Evolutionary conservation across 2,329 filamentous ascomycete species (phyloP).

Genomic region (Pseudogymnoascus sp.): DNA sequence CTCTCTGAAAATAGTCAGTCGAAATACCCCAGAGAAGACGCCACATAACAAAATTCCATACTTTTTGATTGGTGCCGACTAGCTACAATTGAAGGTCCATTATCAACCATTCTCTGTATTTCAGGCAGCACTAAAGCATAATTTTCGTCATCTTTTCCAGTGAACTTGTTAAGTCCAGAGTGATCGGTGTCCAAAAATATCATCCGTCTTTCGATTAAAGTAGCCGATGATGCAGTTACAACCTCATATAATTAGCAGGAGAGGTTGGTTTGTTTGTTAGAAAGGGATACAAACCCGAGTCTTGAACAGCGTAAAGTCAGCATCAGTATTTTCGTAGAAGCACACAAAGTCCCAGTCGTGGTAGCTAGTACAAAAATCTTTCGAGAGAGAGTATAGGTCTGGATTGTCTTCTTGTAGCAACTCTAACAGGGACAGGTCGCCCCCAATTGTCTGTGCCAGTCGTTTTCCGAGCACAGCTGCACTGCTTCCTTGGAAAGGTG

Average conservation of each 20-base stretch:
- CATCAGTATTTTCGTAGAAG: constrained; percentile 13
- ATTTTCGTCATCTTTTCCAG: constrained; percentile 16
- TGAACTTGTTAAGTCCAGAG: constrained; percentile 19
- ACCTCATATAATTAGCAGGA: constrained; percentile 8
- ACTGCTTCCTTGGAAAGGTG: constrained; percentile 16
- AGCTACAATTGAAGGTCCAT: constrained; percentile 10
- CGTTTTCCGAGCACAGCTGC: constrained; percentile 10
- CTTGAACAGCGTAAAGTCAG: constrained; percentile 3
- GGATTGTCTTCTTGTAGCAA: constrained; percentile 13
- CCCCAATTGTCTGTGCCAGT: background rate
- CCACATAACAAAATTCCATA: background rate
- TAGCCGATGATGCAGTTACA: constrained; percentile 13
- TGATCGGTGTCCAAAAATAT: constrained; percentile 16
- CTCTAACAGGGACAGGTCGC: constrained; percentile 10
- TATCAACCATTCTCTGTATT: constrained; percentile 16
- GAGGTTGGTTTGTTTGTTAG: background rate
- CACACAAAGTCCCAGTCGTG: constrained; percentile 12
- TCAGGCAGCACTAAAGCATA: constrained; percentile 14
- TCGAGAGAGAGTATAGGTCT: constrained; percentile 4
- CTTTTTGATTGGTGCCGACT: constrained; percentile 8
- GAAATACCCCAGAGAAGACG: background rate
- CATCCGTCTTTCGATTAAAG: constrained; percentile 14
- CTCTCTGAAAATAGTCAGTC: background rate
- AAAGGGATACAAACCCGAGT: background rate
- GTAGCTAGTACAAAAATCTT: constrained; percentile 11